Evolutionary conservation across 169 alveolate genomes (phyloP).

Genomic region (Plasmodium gonderi): DNA sequence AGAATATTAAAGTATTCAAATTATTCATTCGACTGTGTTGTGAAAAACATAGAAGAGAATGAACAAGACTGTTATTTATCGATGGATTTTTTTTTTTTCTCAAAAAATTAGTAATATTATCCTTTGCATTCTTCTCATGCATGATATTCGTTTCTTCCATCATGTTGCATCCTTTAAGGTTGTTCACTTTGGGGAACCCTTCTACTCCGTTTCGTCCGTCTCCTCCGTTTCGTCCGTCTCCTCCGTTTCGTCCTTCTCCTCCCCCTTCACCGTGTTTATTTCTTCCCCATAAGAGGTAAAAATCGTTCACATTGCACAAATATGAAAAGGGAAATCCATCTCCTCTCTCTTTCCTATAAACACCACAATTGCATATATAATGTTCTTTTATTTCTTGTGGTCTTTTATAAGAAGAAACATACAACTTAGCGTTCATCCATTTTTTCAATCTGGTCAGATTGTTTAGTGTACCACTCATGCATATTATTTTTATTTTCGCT

Average conservation of each 20-base stretch:
- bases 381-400: slow-evolving; percentile 66
- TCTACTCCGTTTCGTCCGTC: neutral
- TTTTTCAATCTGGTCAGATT: slow-evolving; percentile 2
- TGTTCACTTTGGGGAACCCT: too few relatives aligned
- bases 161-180: neutral
- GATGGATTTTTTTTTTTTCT: neutral
- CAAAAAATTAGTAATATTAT: slow-evolving; percentile 8
- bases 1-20: slow-evolving; percentile 55
- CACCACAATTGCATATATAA: slow-evolving; percentile 39
- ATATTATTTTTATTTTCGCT: slow-evolving; percentile 33
- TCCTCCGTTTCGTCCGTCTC: neutral
- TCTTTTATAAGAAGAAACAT: slow-evolving; percentile 32
- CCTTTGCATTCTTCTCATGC: neutral
- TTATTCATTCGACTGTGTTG: slow-evolving; percentile 17
- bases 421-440: slow-evolving; percentile 61
- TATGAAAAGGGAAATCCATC: neutral
- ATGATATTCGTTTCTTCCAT: neutral
- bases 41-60: slow-evolving; percentile 23
- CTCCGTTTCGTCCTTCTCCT: neutral
- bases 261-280: neutral
- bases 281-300: neutral
- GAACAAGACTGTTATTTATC: neutral
- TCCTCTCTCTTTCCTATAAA: slow-evolving; percentile 20
- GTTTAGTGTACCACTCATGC: slow-evolving; percentile 66
- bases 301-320: neutral